Evolutionary conservation across 169 alveolate species (phyloP).

Genomic region (Plasmodium vivax): DNA sequence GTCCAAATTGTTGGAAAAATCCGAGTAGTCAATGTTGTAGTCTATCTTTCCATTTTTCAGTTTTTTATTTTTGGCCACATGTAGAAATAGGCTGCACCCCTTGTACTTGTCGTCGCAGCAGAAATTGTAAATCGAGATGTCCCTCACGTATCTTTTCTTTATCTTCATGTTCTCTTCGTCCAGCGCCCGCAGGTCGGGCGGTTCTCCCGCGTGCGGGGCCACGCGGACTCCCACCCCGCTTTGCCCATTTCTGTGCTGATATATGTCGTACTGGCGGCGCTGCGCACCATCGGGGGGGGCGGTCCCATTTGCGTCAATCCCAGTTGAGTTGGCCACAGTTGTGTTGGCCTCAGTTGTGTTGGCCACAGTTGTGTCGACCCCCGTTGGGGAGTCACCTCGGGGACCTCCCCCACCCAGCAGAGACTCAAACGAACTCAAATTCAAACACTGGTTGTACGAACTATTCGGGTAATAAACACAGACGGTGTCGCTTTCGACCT

Average conservation of each 20-base stretch:
- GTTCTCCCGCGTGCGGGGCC: not conserved
- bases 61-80: conserved; percentile 49
- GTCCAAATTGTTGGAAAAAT: conserved; percentile 52
- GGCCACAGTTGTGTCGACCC: not conserved
- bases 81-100: conserved; percentile 51
- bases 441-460: conserved; percentile 49
- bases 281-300: not conserved
- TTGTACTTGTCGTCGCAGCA: conserved; percentile 66
- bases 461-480: conserved; percentile 70
- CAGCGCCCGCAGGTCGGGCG: not conserved
- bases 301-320: too few species aligned
- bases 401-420: not conserved
- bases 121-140: conserved; percentile 50
- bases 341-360: not conserved
- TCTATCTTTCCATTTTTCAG: conserved; percentile 25
- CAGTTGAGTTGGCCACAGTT: not conserved
- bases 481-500: conserved; percentile 24
- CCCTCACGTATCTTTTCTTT: conserved; percentile 61
- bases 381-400: not conserved
- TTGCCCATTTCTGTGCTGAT: conserved; percentile 9
- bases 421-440: not conserved
- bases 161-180: conserved; percentile 55
- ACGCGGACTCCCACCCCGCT: not conserved
- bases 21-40: conserved; percentile 37
- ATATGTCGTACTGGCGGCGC: conserved; percentile 13